Evolutionary conservation across 2,329 filamentous ascomycete species (phyloP).

Genomic region (Coniochaeta hoffmannii): DNA sequence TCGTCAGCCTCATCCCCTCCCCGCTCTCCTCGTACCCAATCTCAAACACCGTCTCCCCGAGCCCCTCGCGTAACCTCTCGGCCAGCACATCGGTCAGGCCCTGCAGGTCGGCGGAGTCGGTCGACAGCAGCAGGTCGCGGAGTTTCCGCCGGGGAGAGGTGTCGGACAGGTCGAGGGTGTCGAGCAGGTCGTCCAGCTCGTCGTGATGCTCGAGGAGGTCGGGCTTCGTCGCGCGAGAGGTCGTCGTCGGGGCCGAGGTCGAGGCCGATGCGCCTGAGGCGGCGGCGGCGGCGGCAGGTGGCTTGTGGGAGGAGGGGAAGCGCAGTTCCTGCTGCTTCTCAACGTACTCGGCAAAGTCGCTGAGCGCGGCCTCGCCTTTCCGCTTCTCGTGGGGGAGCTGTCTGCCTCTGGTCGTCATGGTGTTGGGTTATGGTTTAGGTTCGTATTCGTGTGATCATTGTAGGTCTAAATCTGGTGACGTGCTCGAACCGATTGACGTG

Average conservation of each 20-base stretch:
- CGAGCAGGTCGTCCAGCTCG: conserved; percentile 87
- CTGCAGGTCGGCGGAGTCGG: conserved; percentile 45
- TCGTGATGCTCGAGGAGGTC: conserved; percentile 54
- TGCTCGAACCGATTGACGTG: too few species aligned
- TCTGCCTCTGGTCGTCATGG: conserved; percentile 52
- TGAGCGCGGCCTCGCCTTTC: conserved; percentile 82
- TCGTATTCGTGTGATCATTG: conserved; percentile 25
- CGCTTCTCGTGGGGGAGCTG: conserved; percentile 70
- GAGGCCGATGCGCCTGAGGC: conserved; percentile 15
- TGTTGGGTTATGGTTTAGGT: conserved; percentile 12
- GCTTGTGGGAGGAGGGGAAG: conserved; percentile 36
- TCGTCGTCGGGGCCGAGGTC: conserved; percentile 18
- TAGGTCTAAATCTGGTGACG: too few species aligned
- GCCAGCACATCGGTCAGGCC: conserved; percentile 60
- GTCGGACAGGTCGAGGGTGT: conserved; percentile 77
- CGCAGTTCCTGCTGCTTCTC: conserved; percentile 82
- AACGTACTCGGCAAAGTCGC: conserved; percentile 96
- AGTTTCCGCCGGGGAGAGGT: conserved; percentile 59
- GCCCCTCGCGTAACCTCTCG: conserved; percentile 68
- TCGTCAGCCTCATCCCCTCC: conserved; percentile 70
- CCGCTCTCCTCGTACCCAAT: conserved; percentile 86
- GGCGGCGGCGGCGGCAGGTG: conserved; percentile 19
- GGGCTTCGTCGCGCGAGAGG: conserved; percentile 18
- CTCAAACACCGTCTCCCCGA: conserved; percentile 87
- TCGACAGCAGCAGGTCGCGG: conserved; percentile 63